A percentile compares a stretch with the other conserved stretches of the same genome.
phyloP scores from a whole-genome alignment of 2,329 filamentous ascomycete species.

The Colletotrichum sojae region DNA sequence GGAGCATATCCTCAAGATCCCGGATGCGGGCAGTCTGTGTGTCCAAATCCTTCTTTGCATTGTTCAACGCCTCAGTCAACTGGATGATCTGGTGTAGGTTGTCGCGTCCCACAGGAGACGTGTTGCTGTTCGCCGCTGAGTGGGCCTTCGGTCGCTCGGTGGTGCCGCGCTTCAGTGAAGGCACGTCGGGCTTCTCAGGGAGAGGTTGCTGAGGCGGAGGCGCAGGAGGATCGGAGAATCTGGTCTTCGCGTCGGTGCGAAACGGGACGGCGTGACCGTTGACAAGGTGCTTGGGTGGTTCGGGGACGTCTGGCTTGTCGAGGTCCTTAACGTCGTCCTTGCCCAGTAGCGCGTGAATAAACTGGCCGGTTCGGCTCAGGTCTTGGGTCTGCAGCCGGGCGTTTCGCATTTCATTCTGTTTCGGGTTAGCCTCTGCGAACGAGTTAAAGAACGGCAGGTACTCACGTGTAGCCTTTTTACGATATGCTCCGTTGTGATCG shows the following conservation, averaged over 20 bases:
- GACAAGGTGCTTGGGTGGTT: constrained; percentile 63
- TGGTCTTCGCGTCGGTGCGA: constrained; percentile 82
- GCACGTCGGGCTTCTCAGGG: constrained; percentile 90
- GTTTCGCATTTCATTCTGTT: constrained; percentile 88
- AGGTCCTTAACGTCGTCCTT: constrained; percentile 76
- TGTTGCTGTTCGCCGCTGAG: constrained; percentile 55
- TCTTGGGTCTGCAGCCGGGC: constrained; percentile 91
- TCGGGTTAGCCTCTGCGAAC: constrained; percentile 43
- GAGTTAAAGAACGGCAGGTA: constrained; percentile 43
- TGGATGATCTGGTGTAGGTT: constrained; percentile 82
- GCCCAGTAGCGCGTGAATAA: constrained; percentile 82
- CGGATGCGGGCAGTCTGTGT: constrained; percentile 84
- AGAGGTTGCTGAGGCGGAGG: constrained; percentile 94
- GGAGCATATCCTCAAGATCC: constrained; percentile 84
- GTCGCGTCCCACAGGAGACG: constrained; percentile 70
- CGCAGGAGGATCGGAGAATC: constrained; percentile 93
- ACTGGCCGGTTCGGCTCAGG: constrained; percentile 84
- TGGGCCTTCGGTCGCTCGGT: constrained; percentile 80
- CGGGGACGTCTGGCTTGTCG: constrained; percentile 64
- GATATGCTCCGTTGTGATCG: constrained; percentile 94
- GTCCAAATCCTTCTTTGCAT: constrained; percentile 89
- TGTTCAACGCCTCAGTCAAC: constrained; percentile 86
- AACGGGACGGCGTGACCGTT: constrained; percentile 69
- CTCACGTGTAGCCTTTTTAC: constrained; percentile 88
- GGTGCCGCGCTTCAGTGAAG: constrained; percentile 80